Conservation (phyloP, 768 basidiomycete species). For the Lactarius vividus region DNA sequence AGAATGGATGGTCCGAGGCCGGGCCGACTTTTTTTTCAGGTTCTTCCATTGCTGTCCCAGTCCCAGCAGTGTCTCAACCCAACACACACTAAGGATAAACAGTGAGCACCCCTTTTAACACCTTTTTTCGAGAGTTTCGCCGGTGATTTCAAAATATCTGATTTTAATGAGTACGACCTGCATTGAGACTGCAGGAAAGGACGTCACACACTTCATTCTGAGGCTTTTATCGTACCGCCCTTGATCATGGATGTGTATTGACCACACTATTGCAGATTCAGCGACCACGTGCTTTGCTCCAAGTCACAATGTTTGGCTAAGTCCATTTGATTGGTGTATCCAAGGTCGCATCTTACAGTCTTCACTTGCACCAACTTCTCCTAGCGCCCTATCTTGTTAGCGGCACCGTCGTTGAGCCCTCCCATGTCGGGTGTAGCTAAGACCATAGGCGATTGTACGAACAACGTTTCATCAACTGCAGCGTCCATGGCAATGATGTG, state of each 20-base stretch:
- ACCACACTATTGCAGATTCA: constrained; percentile 6
- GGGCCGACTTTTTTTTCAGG: background rate
- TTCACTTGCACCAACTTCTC: background rate
- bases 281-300: background rate
- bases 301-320: background rate
- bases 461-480: background rate
- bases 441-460: background rate
- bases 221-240: constrained; percentile 8
- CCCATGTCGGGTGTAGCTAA: background rate
- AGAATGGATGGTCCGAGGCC: background rate
- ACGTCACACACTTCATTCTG: constrained; percentile 18
- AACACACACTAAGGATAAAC: background rate
- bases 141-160: constrained; percentile 34
- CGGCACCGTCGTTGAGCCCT: background rate
- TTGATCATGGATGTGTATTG: background rate
- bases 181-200: constrained; percentile 28
- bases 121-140: constrained; percentile 7
- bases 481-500: too few relatives aligned
- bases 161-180: constrained; percentile 37
- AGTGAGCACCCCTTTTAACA: constrained; percentile 11
- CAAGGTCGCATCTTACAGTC: background rate
- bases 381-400: background rate
- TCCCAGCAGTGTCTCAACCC: too few relatives aligned
- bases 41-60: background rate
- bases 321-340: background rate